These are phyloP conservation scores for Hypoxylon sp. DNA, from an alignment of 2,329 filamentous ascomycete genomes.

Conservation along the genomic window DNA sequence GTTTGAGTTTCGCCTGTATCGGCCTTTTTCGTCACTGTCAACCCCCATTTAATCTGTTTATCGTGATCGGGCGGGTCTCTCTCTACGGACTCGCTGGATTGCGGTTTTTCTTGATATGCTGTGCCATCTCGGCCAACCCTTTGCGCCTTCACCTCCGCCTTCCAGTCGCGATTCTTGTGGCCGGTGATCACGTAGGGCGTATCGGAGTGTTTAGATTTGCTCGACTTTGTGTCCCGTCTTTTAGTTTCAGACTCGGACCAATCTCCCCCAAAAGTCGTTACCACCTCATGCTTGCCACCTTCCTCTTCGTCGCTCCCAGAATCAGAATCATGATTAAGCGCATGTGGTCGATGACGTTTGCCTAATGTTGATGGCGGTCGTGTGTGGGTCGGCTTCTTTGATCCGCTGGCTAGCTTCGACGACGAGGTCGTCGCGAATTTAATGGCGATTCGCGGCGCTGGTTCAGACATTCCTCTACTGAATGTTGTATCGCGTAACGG, in stretches of 20 bases:
- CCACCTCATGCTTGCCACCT: conserved; percentile 41
- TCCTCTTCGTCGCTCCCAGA: conserved; percentile 48
- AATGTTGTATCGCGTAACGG: too few relatives aligned
- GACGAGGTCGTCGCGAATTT: conserved; percentile 53
- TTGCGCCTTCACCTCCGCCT: conserved; percentile 42
- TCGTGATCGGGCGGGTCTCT: conserved; percentile 46
- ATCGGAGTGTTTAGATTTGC: conserved; percentile 25
- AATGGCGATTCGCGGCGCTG: conserved; percentile 56
- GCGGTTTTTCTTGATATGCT: conserved; percentile 9
- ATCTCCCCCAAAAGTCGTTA: conserved; percentile 47
- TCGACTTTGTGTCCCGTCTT: conserved; percentile 18
- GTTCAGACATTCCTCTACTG: conserved; percentile 51
- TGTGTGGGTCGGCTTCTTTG: conserved; percentile 40
- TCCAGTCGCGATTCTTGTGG: conserved; percentile 49
- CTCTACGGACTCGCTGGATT: conserved; percentile 26
- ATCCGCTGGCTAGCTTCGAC: conserved; percentile 42
- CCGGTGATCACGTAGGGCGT: conserved; percentile 43
- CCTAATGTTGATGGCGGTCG: conserved; percentile 56
- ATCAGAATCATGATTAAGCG: conserved; percentile 54
- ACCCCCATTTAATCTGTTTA: conserved; percentile 51
- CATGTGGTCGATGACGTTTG: conserved; percentile 57
- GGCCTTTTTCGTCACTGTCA: conserved; percentile 47
- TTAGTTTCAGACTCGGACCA: conserved; percentile 38
- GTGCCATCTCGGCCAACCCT: conserved; percentile 17
- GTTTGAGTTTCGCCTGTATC: conserved; percentile 16